Conservation (phyloP, 345 rosid genomes). For the Lumnitzera littorea region DNA sequence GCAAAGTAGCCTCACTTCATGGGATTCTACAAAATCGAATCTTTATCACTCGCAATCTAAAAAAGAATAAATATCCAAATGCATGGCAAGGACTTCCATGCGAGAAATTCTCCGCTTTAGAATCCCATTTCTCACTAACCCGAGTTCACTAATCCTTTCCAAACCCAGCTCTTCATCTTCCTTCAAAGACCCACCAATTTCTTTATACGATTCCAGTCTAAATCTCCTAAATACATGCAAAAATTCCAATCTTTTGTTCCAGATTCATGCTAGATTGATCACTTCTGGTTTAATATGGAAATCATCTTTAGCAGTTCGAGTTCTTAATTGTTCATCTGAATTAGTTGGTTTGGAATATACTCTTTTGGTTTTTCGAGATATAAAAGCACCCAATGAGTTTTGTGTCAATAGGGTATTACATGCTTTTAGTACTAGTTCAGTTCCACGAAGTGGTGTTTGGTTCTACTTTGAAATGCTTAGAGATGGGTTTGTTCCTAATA, state of each 20-base stretch:
- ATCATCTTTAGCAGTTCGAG: slow-evolving; percentile 38
- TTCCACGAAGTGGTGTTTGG: slow-evolving; percentile 27
- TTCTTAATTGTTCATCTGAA: slow-evolving; percentile 36
- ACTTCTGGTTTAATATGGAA: slow-evolving; percentile 39
- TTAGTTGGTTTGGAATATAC: slow-evolving; percentile 36
- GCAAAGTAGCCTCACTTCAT: no score
- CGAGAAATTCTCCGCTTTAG: slow-evolving; percentile 36
- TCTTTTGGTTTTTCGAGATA: slow-evolving; percentile 28
- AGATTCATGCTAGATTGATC: slow-evolving; percentile 53
- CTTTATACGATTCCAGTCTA: slow-evolving; percentile 16
- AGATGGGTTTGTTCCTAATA: slow-evolving; percentile 49
- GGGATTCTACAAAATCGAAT: not conserved
- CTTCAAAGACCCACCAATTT: slow-evolving; percentile 9
- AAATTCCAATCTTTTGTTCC: slow-evolving; percentile 26
- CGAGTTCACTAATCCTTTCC: not conserved
- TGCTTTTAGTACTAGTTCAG: slow-evolving; percentile 34
- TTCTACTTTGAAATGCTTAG: slow-evolving; percentile 40
- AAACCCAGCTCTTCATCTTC: slow-evolving; percentile 6
- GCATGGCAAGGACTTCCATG: slow-evolving; percentile 61
- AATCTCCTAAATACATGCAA: slow-evolving; percentile 28
- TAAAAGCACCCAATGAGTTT: slow-evolving; percentile 28
- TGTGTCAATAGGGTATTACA: slow-evolving; percentile 40
- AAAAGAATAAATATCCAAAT: slow-evolving; percentile 20
- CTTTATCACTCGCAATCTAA: not conserved
- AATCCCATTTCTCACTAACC: not conserved